Base-by-base conservation (phyloP, 2,329 filamentous ascomycete genomes). In the Waltergamsia citrina region DNA sequence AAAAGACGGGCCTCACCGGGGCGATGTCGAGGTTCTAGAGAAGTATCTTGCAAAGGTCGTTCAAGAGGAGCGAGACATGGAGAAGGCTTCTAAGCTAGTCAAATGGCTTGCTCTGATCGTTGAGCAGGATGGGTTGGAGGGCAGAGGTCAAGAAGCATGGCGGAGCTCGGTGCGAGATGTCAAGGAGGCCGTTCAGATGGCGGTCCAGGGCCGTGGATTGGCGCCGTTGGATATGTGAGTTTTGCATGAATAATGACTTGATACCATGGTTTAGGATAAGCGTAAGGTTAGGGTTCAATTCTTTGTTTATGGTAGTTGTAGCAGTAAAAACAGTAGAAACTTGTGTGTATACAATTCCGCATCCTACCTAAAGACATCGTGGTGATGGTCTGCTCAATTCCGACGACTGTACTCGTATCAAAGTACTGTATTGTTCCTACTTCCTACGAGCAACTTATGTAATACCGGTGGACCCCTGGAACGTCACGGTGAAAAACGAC, bases 1-100 rank as follows among this genome's bases (percentile, higher is more conserved):
- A 23, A 65, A 66, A 5, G 81, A 88, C 4, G 86, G 84, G 0
- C 92, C 92, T 2, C 87, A 92, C 54, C 59, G 60, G 0, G 77
- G 83, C 37, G 92, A 98, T 55, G 79, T 90, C 1, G 69, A 69
- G 26, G 78, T 88, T 24, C 65, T 96, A 39, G 74, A 70, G 35
- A 71, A 65, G 47, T 96, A 94, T 54, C 55, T 96, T 20, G 63
- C 53, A 5, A 71, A 70, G 18, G 85, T 96, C 1, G 69, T 94
- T 1, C 40, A 60, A 2, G 79, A 90, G 37, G 92, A 96, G 55
- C 66, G 71, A 38, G 80, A 95, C 51, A 67, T 92, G 58, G 70
- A 71, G 5, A 94, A 94, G 56, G 84, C 74, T 1, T 68, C 75
- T 2, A 71, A 72, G 10, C 57, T 92, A 14, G 70, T 82, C 10